Base-by-base conservation (phyloP, 2,329 filamentous ascomycete species). In the Colletotrichum endophyticum region DNA sequence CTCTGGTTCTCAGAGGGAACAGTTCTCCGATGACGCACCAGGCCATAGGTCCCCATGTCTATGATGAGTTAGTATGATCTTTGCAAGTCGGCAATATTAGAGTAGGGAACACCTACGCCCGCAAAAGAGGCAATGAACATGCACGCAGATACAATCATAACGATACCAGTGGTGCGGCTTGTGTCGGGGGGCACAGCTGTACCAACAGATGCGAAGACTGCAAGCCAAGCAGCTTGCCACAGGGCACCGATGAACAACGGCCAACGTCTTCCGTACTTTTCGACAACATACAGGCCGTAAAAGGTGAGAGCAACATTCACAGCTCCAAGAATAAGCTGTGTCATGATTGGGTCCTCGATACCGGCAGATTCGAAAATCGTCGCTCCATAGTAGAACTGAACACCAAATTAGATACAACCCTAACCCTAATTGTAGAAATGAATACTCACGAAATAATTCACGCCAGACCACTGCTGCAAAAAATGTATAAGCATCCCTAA, bases 91-190 rank as follows among this genome's bases (percentile, higher is more conserved):
- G 27, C 6, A 2, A 8, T 7, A 62, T 8, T 3, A 19, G 28
- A 62, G 56, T 1, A 2, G 32, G 15, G 22, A 13, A 34, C 2
- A 64, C 80, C 86, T 78, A 80, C 78, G 12, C 81, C 83, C 30
- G 94, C 94, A 79, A 95, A 96, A 2, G 91, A 93, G 66, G 92
- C 90, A 72, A 95, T 95, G 84, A 95, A 95, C 87, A 95, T 91
- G 84, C 92, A 94, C 4, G 93, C 92, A 70, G 93, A 91, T 12
- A 94, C 91, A 79, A 95, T 94, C 90, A 95, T 93, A 76, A 93
- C 89, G 8, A 92, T 91, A 13, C 93, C 93, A 15, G 91, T 88
- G 1, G 85, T 83, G 12, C 84, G 82, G 79, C 86, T 89, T 44
- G 82, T 81, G 7, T 84, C 83, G 0, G 88, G 89, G 62, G 87